Conservation (phyloP, 208 protist species). For the Wallacemonas sp. region DNA sequence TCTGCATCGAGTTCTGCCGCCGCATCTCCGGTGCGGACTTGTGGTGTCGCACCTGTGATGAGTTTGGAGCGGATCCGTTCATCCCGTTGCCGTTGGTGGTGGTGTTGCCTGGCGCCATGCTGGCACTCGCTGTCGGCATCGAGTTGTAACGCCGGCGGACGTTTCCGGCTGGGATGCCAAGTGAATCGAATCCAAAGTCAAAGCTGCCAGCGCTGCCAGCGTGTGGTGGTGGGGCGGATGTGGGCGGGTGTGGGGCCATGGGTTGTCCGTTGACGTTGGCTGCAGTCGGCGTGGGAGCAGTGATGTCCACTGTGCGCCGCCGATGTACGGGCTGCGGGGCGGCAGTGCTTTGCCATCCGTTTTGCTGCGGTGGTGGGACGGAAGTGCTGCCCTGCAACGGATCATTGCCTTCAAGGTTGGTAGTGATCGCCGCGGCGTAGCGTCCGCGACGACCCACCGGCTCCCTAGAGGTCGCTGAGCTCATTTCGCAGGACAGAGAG, state of each 20-base stretch:
- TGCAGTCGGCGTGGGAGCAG: not conserved
- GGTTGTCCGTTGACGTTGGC: not conserved
- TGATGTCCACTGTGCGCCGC: not conserved
- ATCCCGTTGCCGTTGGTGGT: no score
- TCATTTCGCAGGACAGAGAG: slow-evolving; percentile 18
- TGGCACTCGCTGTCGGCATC: no score
- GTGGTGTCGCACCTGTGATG: not conserved
- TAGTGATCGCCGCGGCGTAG: slow-evolving; percentile 27
- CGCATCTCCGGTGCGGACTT: slow-evolving; percentile 15
- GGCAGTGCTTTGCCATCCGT: not conserved
- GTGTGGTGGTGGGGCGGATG: not conserved
- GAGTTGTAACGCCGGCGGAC: slow-evolving; percentile 3
- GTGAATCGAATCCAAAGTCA: slow-evolving; percentile 44
- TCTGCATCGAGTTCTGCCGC: not conserved
- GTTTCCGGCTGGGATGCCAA: slow-evolving; percentile 31
- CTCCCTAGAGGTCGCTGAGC: not conserved
- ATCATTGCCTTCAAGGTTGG: slow-evolving; percentile 11
- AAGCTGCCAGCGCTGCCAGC: slow-evolving; percentile 34
- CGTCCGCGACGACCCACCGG: slow-evolving; percentile 15
- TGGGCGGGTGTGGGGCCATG: not conserved
- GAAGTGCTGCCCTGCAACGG: slow-evolving; percentile 7
- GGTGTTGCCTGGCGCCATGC: no score
- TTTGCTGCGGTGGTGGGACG: not conserved
- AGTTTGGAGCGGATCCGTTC: no score
- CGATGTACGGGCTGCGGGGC: not conserved